A percentile compares a stretch with the other conserved stretches of the same genome.
phyloP scores from a whole-genome alignment of 805 yeast genomes.

The Tetrapisispora nanseiensis region DNA sequence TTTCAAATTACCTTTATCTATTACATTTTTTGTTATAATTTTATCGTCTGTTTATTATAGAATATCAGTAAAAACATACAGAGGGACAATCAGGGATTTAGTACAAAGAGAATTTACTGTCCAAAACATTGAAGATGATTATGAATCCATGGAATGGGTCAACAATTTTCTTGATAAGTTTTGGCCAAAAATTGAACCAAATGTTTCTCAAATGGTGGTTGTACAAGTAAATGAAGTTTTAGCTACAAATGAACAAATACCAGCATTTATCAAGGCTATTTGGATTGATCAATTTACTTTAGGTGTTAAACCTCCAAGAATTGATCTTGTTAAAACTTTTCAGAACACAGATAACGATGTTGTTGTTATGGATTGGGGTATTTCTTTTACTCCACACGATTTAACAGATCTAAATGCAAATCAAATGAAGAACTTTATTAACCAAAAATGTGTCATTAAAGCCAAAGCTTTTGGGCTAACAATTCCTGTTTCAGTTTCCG shows the following conservation, averaged over 20 bases:
- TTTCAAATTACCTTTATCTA: slow-evolving; percentile 66
- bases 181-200: slow-evolving; percentile 88
- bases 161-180: slow-evolving; percentile 81
- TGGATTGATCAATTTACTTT: slow-evolving; percentile 85
- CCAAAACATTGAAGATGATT: slow-evolving; percentile 73
- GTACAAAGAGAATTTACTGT: slow-evolving; percentile 82
- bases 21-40: slow-evolving; percentile 63
- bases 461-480: slow-evolving; percentile 75
- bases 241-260: slow-evolving; percentile 62
- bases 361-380: slow-evolving; percentile 96
- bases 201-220: slow-evolving; percentile 73
- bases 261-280: slow-evolving; percentile 71
- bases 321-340: slow-evolving; percentile 82
- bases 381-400: slow-evolving; percentile 88
- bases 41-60: slow-evolving; percentile 65
- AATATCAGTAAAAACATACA: slow-evolving; percentile 70
- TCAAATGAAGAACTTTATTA: slow-evolving; percentile 74
- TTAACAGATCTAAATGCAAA: slow-evolving; percentile 74
- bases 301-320: slow-evolving; percentile 93
- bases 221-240: slow-evolving; percentile 78
- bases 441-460: slow-evolving; percentile 70
- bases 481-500: slow-evolving; percentile 70
- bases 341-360: slow-evolving; percentile 86
- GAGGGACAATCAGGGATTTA: slow-evolving; percentile 62
- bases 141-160: slow-evolving; percentile 93